A percentile compares a stretch with the other conserved stretches of the same genome.
Conservation (phyloP, 129 eudicot species). For the Rutidosis leptorrhynchoides region DNA sequence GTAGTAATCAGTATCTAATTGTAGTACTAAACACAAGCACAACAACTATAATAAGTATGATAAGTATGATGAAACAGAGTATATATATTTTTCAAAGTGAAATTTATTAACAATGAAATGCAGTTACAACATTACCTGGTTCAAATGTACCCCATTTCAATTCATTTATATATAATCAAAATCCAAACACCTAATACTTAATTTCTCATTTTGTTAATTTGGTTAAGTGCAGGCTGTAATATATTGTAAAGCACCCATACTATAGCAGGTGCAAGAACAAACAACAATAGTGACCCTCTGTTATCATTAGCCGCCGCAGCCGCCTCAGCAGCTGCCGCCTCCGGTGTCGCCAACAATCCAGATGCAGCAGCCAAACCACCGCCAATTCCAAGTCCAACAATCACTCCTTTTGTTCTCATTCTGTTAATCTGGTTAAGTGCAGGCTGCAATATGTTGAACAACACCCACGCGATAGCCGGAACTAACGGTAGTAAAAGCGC, state of each 20-base stretch:
- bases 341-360: conserved; percentile 47
- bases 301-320: conserved; percentile 48
- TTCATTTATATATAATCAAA: not conserved
- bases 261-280: conserved; percentile 84
- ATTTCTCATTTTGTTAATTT: conserved; percentile 81
- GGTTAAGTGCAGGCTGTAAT: conserved; percentile 96
- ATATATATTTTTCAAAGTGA: conserved; percentile 23
- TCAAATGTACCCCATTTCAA: conserved; percentile 24
- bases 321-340: conserved; percentile 63
- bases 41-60: not conserved
- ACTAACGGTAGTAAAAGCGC: conserved; percentile 72
- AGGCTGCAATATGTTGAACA: conserved; percentile 81
- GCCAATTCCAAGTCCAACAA: conserved; percentile 71
- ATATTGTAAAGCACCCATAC: conserved; percentile 87
- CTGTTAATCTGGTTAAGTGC: conserved; percentile 76
- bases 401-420: conserved; percentile 64
- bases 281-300: conserved; percentile 75
- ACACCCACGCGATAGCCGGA: conserved; percentile 87
- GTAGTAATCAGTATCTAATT: not conserved
- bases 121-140: conserved; percentile 35
- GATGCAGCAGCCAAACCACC: conserved; percentile 65
- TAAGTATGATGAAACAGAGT: not conserved
- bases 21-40: not conserved
- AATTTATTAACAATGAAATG: conserved; percentile 22
- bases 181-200: conserved; percentile 20